phyloP scores from a whole-genome alignment of 805 yeast species.

The Nakazawaea pomicola region DNA sequence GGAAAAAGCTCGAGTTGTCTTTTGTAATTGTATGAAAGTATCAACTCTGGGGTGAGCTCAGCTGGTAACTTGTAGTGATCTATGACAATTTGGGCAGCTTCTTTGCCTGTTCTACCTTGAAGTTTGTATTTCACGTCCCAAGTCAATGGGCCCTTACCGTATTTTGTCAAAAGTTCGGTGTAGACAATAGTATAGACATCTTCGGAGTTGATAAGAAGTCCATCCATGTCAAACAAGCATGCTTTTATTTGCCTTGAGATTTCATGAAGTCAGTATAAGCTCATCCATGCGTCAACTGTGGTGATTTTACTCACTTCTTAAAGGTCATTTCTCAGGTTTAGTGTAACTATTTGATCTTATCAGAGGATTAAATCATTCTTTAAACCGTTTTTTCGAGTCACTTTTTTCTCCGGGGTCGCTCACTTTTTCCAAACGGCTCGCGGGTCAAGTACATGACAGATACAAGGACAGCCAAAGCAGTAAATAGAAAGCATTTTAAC shows the following conservation, averaged over 20 bases:
- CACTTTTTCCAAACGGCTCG: no score
- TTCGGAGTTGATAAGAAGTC: conserved; percentile 87
- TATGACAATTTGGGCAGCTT: conserved; percentile 60
- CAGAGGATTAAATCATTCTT: no score
- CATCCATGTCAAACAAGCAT: conserved; percentile 88
- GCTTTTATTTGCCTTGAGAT: conserved; percentile 39
- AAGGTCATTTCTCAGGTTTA: conserved; percentile 4
- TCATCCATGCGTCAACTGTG: no score
- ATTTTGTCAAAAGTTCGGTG: conserved; percentile 57
- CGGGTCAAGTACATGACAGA: no score
- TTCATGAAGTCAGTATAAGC: no score
- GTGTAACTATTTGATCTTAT: not conserved
- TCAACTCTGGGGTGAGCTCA: conserved; percentile 53
- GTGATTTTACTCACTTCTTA: conserved; percentile 12
- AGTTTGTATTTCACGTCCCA: conserved; percentile 87
- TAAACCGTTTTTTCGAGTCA: not conserved
- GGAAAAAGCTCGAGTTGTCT: conserved; percentile 61
- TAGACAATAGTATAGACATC: conserved; percentile 82
- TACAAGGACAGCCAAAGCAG: no score
- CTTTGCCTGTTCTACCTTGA: conserved; percentile 89
- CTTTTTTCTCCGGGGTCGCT: no score
- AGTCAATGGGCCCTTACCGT: conserved; percentile 74
- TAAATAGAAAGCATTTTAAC: no score
- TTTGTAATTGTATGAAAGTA: conserved; percentile 43
- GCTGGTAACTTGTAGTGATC: conserved; percentile 64